phyloP scores from a whole-genome alignment of 345 rosid species.

The Ricinus communis region DNA sequence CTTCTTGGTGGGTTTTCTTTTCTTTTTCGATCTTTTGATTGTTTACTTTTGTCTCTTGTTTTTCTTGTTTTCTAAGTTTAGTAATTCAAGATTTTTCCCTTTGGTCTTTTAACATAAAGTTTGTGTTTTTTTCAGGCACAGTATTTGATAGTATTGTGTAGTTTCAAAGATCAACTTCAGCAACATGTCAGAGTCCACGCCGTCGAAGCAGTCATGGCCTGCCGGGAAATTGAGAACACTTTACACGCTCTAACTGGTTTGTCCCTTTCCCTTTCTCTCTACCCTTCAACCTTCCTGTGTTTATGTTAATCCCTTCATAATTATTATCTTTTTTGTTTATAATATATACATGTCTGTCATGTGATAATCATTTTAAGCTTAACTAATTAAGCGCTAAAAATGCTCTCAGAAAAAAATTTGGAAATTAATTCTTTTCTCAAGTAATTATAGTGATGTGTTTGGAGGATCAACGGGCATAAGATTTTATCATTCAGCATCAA shows the following conservation, averaged over 20 bases:
- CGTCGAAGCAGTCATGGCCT: constrained; percentile 97
- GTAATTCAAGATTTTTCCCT: not conserved
- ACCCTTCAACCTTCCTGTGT: not conserved
- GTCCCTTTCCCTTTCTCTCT: constrained; percentile 14
- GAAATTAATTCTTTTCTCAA: no score
- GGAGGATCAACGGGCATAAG: no score
- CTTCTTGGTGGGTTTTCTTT: constrained; percentile 65
- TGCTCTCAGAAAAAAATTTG: no score
- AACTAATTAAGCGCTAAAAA: no score
- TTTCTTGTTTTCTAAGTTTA: not conserved
- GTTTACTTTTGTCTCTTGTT: not conserved
- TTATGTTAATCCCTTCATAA: not conserved
- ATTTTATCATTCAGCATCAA: not conserved
- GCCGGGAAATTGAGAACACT: constrained; percentile 92
- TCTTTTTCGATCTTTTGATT: no score
- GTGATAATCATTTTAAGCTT: not conserved
- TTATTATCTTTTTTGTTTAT: not conserved
- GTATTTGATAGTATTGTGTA: constrained; percentile 84
- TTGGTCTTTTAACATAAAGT: constrained; percentile 5
- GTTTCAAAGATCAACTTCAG: constrained; percentile 95
- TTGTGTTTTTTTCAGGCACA: constrained; percentile 53
- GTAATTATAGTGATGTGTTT: no score
- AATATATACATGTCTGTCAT: not conserved
- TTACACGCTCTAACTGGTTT: constrained; percentile 92
- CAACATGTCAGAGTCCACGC: constrained; percentile 98